phyloP scores from a whole-genome alignment of 805 yeast genomes.

The Starmerella vitae region DNA sequence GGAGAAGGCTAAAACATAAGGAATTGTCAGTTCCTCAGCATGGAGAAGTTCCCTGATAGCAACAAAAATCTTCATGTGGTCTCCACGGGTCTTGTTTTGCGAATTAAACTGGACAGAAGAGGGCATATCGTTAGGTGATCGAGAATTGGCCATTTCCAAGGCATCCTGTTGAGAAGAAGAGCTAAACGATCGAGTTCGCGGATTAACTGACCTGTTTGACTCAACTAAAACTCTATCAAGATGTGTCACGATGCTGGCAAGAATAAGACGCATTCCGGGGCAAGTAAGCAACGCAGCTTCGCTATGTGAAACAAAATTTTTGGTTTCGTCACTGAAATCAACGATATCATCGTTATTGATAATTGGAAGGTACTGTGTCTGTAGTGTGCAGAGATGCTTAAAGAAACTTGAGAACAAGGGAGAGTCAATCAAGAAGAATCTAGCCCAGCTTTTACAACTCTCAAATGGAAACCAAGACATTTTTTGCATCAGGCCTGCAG shows the following conservation, averaged over 20 bases:
- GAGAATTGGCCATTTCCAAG: background rate
- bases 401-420: constrained; percentile 31
- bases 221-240: constrained; percentile 18
- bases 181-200: background rate
- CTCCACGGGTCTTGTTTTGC: constrained; percentile 20
- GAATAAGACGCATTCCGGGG: constrained; percentile 26
- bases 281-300: constrained; percentile 14
- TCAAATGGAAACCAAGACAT: constrained; percentile 2
- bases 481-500: background rate
- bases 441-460: constrained; percentile 22
- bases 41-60: constrained; percentile 30
- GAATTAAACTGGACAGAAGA: background rate
- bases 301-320: background rate
- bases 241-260: constrained; percentile 21
- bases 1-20: constrained; percentile 25
- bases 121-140: background rate
- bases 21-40: constrained; percentile 25
- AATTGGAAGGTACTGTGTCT: constrained; percentile 21
- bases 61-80: constrained; percentile 26
- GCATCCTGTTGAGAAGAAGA: background rate
- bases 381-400: constrained; percentile 30
- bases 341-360: constrained; percentile 12
- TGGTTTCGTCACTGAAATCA: constrained; percentile 18
- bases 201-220: constrained; percentile 1
- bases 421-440: constrained; percentile 27